Base-by-base conservation (phyloP, 2,329 filamentous ascomycete genomes). In the Epichloe sylvatica region DNA sequence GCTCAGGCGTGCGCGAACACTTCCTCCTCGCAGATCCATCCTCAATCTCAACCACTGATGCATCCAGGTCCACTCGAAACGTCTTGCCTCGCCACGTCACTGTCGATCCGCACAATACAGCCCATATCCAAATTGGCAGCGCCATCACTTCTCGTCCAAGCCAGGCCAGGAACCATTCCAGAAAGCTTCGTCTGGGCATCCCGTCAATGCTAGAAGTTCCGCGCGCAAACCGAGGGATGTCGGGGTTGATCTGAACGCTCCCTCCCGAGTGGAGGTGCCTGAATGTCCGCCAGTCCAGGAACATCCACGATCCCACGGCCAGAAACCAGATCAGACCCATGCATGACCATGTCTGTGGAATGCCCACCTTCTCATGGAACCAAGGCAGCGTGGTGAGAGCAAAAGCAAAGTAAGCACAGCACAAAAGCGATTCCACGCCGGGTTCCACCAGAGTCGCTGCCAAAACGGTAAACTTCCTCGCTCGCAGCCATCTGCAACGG, bases 391-490 rank as follows among this genome's bases (percentile, higher is more conserved):
- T 87, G 0, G 86, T 94, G 3, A 87, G 60, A 0, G 83, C 87
- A 64, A 84, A 94, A 1, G 88, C 78, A 41, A 89, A 80, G 60
- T 94, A 89, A 0, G 82, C 68, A 21, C 84, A 88, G 67, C 89
- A 96, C 0, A 97, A 62, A 35, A 98, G 76, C 30, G 84, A 84
- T 65, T 98, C 92, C 0, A 94, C 89, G 2, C 89, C 90, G 0
- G 91, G 92, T 62, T 98, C 92, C 3, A 96, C 86, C 1, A 96
- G 70, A 0, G 94, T 97, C 0, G 92, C 94, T 0, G 84, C 72
- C 2, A 87, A 76, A 13, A 98, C 92, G 0, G 91, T 96, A 71
- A 88, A 97, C 65, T 98, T 98, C 43, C 92, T 76, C 1, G 95
- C 94, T 5, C 92, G 80, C 23, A 97, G 72, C 92, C 92, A 98